Base-by-base conservation (phyloP, 2,329 filamentous ascomycete genomes). In the Diatrype stigma region DNA sequence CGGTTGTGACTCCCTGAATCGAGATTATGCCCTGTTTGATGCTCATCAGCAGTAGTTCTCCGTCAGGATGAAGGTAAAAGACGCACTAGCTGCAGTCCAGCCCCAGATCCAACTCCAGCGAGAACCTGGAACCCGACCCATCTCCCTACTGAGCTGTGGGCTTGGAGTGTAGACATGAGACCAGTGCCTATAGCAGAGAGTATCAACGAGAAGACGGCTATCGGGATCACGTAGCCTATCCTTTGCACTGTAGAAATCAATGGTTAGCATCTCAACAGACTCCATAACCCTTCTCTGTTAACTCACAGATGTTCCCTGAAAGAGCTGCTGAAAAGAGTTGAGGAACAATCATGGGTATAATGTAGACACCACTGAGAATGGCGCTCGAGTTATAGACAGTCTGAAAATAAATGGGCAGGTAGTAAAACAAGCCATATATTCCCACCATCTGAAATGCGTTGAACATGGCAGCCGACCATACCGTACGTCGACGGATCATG, bases 331-430 rank as follows among this genome's bases (percentile, higher is more conserved):
- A 28, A 1, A 57, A 14, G 1, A 60, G 48, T 30, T 60, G 56
- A 5, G 54, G 49, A 1, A 60, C 34, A 22, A 61, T 60, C 4
- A 46, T 47, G 1, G 67, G 52, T 11, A 68, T 50, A 19, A 58
- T 52, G 49, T 56, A 53, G 5, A 64, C 53, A 10, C 62, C 63
- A 42, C 62, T 63, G 16, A 48, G 38, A 10, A 61, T 53, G 2
- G 59, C 50, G 7, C 32, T 47, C 17, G 45, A 51, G 10, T 48
- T 51, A 19, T 52, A 55, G 47, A 70, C 48, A 50, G 63, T 51
- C 54, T 69, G 58, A 60, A 69, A 63, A 58, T 61, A 66, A 28
- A 67, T 52, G 3, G 64, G 63, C 6, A 65, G 53, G 40, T 51
- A 59, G 42, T 47, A 61, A 6, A 45, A 46, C 3, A 45, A 30